Percentiles rank a stretch among this genome's conserved stretches.
These are phyloP conservation scores for Ustilago vetiveriae DNA, from an alignment of 1,284 basidiomycete genomes.

Conservation along the genomic window DNA sequence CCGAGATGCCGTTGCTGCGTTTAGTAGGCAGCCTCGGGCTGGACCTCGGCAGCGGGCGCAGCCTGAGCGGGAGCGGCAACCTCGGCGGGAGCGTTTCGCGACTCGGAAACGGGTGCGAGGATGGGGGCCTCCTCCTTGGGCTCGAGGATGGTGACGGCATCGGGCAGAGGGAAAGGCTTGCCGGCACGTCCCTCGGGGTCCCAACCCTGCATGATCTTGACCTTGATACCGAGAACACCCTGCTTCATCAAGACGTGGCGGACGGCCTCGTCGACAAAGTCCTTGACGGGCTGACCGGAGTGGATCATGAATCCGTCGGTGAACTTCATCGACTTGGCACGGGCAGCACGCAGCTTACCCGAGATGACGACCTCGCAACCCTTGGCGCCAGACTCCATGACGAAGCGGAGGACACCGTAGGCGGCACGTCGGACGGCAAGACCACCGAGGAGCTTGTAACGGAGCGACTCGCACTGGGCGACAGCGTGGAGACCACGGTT, in stretches of 20 bases:
- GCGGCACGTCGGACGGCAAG: slow-evolving; percentile 98
- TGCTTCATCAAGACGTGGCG: slow-evolving; percentile 98
- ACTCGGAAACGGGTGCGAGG: slow-evolving; percentile 65
- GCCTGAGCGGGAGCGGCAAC: slow-evolving; percentile 42
- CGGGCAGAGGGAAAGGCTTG: slow-evolving; percentile 92
- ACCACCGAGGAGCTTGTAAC: slow-evolving; percentile 99
- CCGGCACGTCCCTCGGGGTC: slow-evolving; percentile 81
- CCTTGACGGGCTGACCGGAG: slow-evolving; percentile 96
- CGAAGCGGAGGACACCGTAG: slow-evolving; percentile 99
- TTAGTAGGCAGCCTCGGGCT: slow-evolving; percentile 58
- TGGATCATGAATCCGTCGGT: slow-evolving; percentile 99
- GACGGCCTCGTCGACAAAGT: slow-evolving; percentile 98
- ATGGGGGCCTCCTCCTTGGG: slow-evolving; percentile 74
- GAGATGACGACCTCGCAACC: slow-evolving; percentile 99
- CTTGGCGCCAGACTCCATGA: slow-evolving; percentile 99
- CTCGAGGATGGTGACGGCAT: slow-evolving; percentile 90
- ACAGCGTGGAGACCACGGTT: slow-evolving; percentile 98
- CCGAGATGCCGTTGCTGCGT: slow-evolving; percentile 8
- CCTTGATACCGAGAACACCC: slow-evolving; percentile 99
- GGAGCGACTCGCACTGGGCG: slow-evolving; percentile 97
- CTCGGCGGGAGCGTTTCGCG: slow-evolving; percentile 55
- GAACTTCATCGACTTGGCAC: slow-evolving; percentile 99
- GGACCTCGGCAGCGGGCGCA: slow-evolving; percentile 52
- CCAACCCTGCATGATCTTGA: slow-evolving; percentile 99
- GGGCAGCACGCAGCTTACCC: slow-evolving; percentile 98